Evolutionary conservation across 2,329 filamentous ascomycete genomes (phyloP).

Genomic region (Huntiella savannae): DNA sequence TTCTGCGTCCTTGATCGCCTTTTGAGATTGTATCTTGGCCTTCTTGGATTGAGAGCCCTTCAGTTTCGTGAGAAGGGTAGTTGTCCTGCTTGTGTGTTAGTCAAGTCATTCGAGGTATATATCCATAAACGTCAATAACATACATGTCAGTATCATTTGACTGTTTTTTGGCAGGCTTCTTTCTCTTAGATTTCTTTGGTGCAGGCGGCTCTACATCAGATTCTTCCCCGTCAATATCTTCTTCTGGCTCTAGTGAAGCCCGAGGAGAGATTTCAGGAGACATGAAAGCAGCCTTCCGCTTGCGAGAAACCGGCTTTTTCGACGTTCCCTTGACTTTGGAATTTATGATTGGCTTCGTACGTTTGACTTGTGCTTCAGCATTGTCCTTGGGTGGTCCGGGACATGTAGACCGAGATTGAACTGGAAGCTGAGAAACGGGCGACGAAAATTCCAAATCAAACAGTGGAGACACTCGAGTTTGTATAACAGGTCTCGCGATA

Average conservation of each 20-base stretch:
- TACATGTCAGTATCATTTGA: too few relatives aligned
- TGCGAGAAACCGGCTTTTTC: too few relatives aligned
- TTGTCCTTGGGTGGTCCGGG: background rate
- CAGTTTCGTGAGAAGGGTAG: slow-evolving; percentile 3
- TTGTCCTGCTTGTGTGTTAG: slow-evolving; percentile 3
- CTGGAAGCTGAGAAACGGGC: background rate
- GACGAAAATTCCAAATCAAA: background rate
- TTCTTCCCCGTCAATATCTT: too few relatives aligned
- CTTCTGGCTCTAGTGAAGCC: too few relatives aligned
- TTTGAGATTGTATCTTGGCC: slow-evolving; percentile 1
- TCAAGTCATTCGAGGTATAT: background rate
- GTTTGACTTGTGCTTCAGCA: background rate
- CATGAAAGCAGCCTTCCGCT: too few relatives aligned
- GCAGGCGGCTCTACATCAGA: too few relatives aligned
- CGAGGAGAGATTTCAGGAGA: too few relatives aligned
- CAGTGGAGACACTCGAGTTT: background rate
- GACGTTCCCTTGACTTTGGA: too few relatives aligned
- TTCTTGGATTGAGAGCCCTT: slow-evolving; percentile 6
- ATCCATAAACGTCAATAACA: too few relatives aligned
- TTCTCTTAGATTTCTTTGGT: too few relatives aligned
- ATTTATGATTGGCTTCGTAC: too few relatives aligned
- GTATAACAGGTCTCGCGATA: background rate
- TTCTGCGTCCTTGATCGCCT: slow-evolving; percentile 3
- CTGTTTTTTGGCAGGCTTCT: too few relatives aligned
- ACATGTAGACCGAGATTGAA: background rate